Evolutionary conservation across 768 basidiomycete species (phyloP), one percentile per base, ranked within the genome.

Genomic region (Rhodocollybia butyracea): DNA sequence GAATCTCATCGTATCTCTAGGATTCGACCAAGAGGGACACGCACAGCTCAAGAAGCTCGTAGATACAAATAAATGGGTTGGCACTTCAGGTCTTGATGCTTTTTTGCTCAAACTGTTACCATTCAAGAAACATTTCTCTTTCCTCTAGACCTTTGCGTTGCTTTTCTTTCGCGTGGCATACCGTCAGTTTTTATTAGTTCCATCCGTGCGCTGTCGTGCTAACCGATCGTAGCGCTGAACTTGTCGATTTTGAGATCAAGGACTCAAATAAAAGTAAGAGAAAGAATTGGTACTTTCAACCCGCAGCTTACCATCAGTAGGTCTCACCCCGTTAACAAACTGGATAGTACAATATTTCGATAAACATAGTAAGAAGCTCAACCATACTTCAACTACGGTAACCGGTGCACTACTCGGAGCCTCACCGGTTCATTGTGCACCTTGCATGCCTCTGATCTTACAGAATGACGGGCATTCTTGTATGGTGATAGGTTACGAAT

Each of bases 381-480:
- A 68, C 56, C 41, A 56, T 43, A 61, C 60, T 39, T 64, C 72
- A 2, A 64, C 63, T 32, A 77, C 77, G 29, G 67, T 83, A 36
- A 78, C 83, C 47, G 80, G 86, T 41, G 76, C 74, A 13, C 72
- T 90, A 55, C 75, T 74, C 41, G 70, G 68, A 1, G 76, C 78
- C 2, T 72, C 76, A 0, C 76, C 85, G 3, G 76, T 94, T 7
- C 61, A 75, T 10, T 66, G 75, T 26, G 86, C 89, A 0, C 68
- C 81, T 21, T 83, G 79, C 61, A 85, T 92, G 81, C 94, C 94
- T 8, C 64, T 97, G 29, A 86, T 96, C 40, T 73, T 96, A 47
- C 87, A 96, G 73, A 85, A 91, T 63, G 67, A 77, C 6, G 91
- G 92, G 0, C 94, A 97, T 71, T 97, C 94, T n/a, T 72, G 89